These are phyloP conservation scores for Scutellaria baicalensis DNA, from an alignment of 257 asterid genomes.

Conservation along the genomic window DNA sequence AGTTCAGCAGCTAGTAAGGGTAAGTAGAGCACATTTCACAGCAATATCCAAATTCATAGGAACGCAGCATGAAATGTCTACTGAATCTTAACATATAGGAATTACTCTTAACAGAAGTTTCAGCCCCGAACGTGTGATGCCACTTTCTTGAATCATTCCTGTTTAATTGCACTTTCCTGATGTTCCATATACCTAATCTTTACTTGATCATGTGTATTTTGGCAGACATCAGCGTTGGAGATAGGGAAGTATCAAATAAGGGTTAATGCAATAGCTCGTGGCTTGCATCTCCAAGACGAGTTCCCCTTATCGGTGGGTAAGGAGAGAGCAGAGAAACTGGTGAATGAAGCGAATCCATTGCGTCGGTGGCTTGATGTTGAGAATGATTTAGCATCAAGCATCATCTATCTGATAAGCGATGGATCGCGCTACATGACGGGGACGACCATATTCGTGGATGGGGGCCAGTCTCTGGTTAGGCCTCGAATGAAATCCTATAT, in stretches of 20 bases:
- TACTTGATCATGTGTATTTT: background rate
- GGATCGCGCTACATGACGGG: conserved; percentile 92
- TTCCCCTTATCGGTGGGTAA: conserved; percentile 67
- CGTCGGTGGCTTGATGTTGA: conserved; percentile 82
- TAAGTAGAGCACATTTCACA: conserved; percentile 23
- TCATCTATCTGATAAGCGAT: conserved; percentile 76
- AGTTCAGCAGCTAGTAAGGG: conserved; percentile 82
- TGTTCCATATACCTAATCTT: too few species aligned
- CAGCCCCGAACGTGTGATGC: background rate
- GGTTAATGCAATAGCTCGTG: conserved; percentile 83
- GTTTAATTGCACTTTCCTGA: background rate
- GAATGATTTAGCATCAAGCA: conserved; percentile 74
- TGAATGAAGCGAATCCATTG: conserved; percentile 66
- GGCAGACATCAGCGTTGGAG: conserved; percentile 72
- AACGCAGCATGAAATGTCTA: background rate
- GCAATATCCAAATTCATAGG: background rate
- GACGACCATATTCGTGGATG: conserved; percentile 79
- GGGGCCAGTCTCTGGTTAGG: conserved; percentile 86
- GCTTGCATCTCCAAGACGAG: conserved; percentile 79
- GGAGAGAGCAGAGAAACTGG: conserved; percentile 76
- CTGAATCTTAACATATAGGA: too few species aligned
- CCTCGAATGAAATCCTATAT: conserved; percentile 85
- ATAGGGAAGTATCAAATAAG: conserved; percentile 78
- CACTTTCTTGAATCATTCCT: background rate
- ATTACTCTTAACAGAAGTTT: background rate